Conservation (phyloP, 257 asterid species). For the Catharanthus roseus region DNA sequence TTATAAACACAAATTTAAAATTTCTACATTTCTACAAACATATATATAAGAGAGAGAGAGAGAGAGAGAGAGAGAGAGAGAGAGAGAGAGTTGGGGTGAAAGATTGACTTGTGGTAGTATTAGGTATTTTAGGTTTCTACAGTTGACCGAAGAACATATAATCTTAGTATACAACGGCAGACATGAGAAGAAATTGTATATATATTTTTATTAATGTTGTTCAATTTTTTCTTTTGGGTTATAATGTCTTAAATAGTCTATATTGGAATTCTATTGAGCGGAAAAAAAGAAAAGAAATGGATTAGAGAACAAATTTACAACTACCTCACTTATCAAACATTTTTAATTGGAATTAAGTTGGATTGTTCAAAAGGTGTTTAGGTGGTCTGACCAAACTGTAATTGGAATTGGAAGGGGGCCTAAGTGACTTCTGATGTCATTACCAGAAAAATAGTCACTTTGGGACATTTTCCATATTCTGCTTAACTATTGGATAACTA, state of each 20-base stretch:
- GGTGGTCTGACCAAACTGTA: constrained; percentile 3
- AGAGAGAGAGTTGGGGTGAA: not conserved
- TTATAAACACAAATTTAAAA: not conserved
- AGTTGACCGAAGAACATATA: not conserved
- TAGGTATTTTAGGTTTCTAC: constrained; percentile 11
- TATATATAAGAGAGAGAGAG: not conserved
- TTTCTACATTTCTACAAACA: not conserved
- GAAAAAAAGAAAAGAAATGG: not conserved
- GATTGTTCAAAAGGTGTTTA: constrained; percentile 5
- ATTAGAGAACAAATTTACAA: not conserved
- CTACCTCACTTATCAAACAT: not conserved
- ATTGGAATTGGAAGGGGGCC: constrained; percentile 6
- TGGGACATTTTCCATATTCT: not conserved
- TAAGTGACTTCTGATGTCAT: constrained; percentile 9
- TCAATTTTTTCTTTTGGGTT: not conserved
- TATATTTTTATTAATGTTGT: too few relatives aligned
- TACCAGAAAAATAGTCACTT: not conserved
- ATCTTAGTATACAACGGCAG: not conserved
- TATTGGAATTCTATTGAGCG: not conserved
- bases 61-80: not conserved
- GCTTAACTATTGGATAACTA: not conserved
- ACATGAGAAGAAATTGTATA: not conserved
- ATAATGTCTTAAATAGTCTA: not conserved
- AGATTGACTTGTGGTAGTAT: constrained; percentile 7
- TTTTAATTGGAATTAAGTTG: not conserved